Percentiles rank a stretch among this genome's conserved stretches.
Evolutionary conservation across 352 stramenopile species (phyloP).

Genomic region (Pythium utonaiense): DNA sequence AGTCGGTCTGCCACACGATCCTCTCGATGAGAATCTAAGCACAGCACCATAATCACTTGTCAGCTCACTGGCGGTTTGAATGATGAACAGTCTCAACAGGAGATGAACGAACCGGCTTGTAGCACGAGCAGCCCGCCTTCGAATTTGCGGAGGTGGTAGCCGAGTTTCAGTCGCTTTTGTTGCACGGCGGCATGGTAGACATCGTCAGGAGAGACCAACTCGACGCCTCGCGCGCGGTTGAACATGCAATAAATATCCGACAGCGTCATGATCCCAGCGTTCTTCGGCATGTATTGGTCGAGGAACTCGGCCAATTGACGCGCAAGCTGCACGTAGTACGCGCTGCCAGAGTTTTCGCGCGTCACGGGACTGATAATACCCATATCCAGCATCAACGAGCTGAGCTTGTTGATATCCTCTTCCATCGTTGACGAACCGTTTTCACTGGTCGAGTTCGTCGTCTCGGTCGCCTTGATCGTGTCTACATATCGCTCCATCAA

Average conservation of each 20-base stretch:
- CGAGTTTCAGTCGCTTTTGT: conserved; percentile 84
- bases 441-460: conserved; percentile 14
- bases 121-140: conserved; percentile 91
- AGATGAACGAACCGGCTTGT: conserved; percentile 67
- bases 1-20: conserved; percentile 71
- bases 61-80: no score
- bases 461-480: conserved; percentile 56
- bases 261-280: conserved; percentile 96
- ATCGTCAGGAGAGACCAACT: conserved; percentile 97
- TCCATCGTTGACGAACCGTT: conserved; percentile 22
- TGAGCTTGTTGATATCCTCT: conserved; percentile 76
- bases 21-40: conserved; percentile 78
- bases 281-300: conserved; percentile 68
- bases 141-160: conserved; percentile 93
- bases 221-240: conserved; percentile 95
- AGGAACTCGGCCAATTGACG: conserved; percentile 90
- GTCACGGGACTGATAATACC: conserved; percentile 92
- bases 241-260: conserved; percentile 99
- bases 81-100: no score
- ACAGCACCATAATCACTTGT: background rate
- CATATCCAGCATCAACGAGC: conserved; percentile 90
- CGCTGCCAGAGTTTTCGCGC: conserved; percentile 81
- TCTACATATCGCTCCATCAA: conserved; percentile 91
- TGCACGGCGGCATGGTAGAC: conserved; percentile 88
- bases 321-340: conserved; percentile 90